Base-by-base conservation (phyloP, 305 asterid species). In the Fraxinus platypoda region DNA sequence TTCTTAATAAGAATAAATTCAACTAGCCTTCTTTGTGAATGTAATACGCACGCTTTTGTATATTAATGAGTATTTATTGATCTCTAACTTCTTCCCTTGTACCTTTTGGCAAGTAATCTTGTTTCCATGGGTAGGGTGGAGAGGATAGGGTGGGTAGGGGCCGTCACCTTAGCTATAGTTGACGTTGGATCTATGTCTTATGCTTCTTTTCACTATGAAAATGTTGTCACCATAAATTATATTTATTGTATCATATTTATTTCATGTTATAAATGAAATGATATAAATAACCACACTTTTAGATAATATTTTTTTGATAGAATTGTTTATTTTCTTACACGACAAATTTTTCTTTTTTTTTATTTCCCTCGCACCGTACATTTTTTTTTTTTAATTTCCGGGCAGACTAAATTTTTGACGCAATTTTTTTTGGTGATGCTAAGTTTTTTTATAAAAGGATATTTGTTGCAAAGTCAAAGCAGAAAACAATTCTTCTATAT, bases 141-240 rank as follows among this genome's bases (percentile, higher is more conserved):
- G 46, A 41, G 49, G 3, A 41, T 41, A 41, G 49, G 12, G 15
- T 1, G 72, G 77, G 88, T 86, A 83, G 87, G 88, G 86, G 83
- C 81, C 81, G 66, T 83, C 81, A 46, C 66, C 64, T 43, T 43
- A 52, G 62, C 62, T 15, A 52, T 52, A 17, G 8, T 12, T 43
- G 15, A 41, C 52, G 52, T 41, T 38, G 17, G 17, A 9, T 41
- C 17, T 41, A 9, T 11, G 52, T 41, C 17, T 41, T 2, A 8
- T 9, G 49, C 13, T 8, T 8, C 49, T 11, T 9, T 41, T 41
- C 15, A 38, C 2, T 8, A 38, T 38, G 46, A 38, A 8, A 9
- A 38, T 8, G 13, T 38, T 8, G 12, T 38, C 12, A 37, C 41
- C 9, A 37, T 37, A 37, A 34, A 37, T 37, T 37, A 8, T 37